Evolutionary conservation across 257 asterid species (phyloP).

Genomic region (Ophiorrhiza pumila): DNA sequence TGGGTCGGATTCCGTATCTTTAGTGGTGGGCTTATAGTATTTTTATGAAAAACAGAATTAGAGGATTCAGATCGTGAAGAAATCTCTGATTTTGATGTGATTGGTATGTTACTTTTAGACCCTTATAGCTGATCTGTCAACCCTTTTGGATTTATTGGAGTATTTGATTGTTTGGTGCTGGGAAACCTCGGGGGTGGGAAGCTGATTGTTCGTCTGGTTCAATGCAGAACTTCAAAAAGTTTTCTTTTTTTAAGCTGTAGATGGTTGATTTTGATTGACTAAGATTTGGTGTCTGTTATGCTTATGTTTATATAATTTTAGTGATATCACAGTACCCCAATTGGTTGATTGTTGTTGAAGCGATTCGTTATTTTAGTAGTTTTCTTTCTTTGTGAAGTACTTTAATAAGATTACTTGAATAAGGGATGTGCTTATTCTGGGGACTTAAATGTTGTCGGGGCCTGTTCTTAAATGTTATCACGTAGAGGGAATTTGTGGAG

Average conservation of each 20-base stretch:
- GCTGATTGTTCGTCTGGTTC: neutral
- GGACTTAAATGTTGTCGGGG: neutral
- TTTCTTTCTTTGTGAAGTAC: neutral
- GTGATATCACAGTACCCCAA: neutral
- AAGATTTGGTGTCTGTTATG: neutral
- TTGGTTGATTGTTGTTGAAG: neutral
- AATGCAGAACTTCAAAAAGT: neutral
- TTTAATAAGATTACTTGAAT: no score
- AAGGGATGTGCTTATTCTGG: neutral
- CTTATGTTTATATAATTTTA: neutral
- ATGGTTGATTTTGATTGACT: neutral
- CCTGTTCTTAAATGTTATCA: slow-evolving; percentile 6
- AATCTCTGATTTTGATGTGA: slow-evolving; percentile 22
- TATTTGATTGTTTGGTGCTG: neutral
- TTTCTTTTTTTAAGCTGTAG: neutral
- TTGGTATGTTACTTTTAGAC: slow-evolving; percentile 17
- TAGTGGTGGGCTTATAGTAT: slow-evolving; percentile 2
- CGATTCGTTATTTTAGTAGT: neutral
- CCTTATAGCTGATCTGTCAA: slow-evolving; percentile 17
- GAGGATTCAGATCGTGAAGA: slow-evolving; percentile 19
- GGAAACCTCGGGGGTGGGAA: neutral
- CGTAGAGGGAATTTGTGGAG: neutral
- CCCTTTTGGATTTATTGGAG: neutral
- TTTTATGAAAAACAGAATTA: neutral
- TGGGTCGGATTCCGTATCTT: neutral